These are phyloP conservation scores for Sarocladium strictum DNA, from an alignment of 2,329 filamentous ascomycete genomes.

Conservation along the genomic window DNA sequence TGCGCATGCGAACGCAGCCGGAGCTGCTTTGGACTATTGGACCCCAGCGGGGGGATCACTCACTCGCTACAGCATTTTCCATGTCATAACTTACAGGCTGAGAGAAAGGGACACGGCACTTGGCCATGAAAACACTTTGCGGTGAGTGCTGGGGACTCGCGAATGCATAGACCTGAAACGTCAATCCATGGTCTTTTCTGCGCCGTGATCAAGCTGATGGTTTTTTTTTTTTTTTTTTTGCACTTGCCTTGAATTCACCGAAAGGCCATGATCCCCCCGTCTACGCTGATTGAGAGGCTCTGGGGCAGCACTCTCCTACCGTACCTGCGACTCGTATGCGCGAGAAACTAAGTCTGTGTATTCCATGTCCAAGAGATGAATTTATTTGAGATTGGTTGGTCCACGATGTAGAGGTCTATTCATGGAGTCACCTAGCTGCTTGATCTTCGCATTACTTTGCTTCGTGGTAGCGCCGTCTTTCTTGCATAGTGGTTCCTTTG, in stretches of 20 bases:
- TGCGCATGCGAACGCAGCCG: no score
- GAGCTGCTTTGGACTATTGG: no score
- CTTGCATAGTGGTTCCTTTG: neutral
- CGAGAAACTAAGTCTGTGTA: conserved; percentile 7
- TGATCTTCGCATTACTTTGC: conserved; percentile 1
- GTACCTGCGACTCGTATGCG: conserved; percentile 8
- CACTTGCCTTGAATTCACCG: neutral
- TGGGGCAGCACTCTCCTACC: neutral
- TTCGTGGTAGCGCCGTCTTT: neutral
- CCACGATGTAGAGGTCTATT: neutral
- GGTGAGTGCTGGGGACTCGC: neutral
- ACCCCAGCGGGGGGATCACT: no score
- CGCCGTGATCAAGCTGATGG: neutral
- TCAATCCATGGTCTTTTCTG: neutral
- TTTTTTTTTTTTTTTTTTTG: no score
- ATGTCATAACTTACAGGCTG: no score
- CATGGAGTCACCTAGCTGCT: neutral
- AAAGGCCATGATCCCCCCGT: neutral
- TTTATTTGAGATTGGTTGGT: neutral
- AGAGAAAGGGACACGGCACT: no score
- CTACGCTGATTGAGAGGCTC: neutral
- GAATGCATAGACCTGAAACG: neutral
- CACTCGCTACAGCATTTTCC: no score
- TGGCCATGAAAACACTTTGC: no score
- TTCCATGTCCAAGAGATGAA: conserved; percentile 8